Base-by-base conservation (phyloP, 257 asterid species). In the Solanum lycopersicoides region DNA sequence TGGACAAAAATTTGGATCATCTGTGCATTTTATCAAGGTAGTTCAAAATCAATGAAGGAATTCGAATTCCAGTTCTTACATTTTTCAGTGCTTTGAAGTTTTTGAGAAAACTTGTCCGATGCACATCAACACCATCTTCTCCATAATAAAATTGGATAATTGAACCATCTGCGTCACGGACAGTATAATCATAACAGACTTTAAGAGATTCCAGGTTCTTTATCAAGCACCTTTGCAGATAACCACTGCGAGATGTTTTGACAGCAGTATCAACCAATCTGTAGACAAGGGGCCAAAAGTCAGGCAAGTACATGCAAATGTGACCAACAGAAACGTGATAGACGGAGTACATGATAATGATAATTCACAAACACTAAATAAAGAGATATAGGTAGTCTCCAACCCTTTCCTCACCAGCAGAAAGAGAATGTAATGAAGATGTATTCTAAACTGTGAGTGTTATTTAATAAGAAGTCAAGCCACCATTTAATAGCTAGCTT, bases 201-300 rank as follows among this genome's bases (percentile, higher is more conserved):
- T 93, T 97, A 89, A 97, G 92, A 90, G 97, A 92, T 94, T 97
- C 99, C 6, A 97, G 96, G 90, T 97, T 97, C 89, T 97, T 97
- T 84, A 97, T 84, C 86, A 97, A 93, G 88, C 98, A 95, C 89
- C 99, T 93, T 83, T 97, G 99, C 53, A 97, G 91, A 92, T 97
- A 97, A 89, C 99, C 99, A 92, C 99, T 97, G 65, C 99, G 99
- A 86, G 99, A 97, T 82, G 99, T 97, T 92, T 97, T 97, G 65
- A 97, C 99, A 65, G 99, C 99, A 87, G 99, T 97, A 89, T 97
- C 99, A 86, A 97, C 99, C 86, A 97, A 91, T 91, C 99, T 97
- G 94, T 89, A 73, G 83, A 89, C 82, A 83, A 74, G 15, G 84
- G 84, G 82, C 42, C 68, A 35, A 71, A 37, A 59, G 89, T 92